Percentiles rank a stretch among this genome's conserved stretches.
Evolutionary conservation across 441 rosid genomes (phyloP).

Genomic region (Euphorbia celastroides): DNA sequence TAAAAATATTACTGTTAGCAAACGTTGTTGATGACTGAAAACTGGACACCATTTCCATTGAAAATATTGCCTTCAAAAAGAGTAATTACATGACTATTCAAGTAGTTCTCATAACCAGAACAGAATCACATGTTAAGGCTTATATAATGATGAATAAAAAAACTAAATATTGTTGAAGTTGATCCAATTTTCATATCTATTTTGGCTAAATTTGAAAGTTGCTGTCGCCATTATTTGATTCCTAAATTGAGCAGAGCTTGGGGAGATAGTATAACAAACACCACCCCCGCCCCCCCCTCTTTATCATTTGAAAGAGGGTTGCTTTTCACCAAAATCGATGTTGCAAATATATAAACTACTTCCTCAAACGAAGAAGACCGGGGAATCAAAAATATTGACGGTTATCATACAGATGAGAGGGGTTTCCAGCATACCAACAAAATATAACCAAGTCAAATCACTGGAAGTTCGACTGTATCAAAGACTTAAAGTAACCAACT

Average conservation of each 20-base stretch:
- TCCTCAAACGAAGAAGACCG: background rate
- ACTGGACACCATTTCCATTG: background rate
- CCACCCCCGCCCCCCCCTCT: no score
- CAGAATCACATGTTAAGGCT: background rate
- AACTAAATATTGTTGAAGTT: background rate
- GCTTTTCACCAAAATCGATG: background rate
- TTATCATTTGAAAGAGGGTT: background rate
- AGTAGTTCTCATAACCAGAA: background rate
- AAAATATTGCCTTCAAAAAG: background rate
- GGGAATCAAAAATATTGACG: background rate
- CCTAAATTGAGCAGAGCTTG: background rate
- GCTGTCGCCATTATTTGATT: background rate
- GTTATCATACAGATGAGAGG: background rate
- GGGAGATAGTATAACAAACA: background rate
- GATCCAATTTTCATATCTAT: background rate
- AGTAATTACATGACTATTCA: background rate
- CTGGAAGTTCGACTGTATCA: background rate
- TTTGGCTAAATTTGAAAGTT: background rate
- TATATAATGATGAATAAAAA: background rate
- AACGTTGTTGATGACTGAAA: background rate
- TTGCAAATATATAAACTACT: background rate
- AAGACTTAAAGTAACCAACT: background rate
- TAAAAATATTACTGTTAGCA: background rate
- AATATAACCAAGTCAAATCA: background rate
- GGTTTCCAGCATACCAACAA: background rate